Evolutionary conservation across 371 early-diverging fungal genomes (phyloP), one percentile per base, ranked within the genome.

Genomic region (Mortierella sp.): DNA sequence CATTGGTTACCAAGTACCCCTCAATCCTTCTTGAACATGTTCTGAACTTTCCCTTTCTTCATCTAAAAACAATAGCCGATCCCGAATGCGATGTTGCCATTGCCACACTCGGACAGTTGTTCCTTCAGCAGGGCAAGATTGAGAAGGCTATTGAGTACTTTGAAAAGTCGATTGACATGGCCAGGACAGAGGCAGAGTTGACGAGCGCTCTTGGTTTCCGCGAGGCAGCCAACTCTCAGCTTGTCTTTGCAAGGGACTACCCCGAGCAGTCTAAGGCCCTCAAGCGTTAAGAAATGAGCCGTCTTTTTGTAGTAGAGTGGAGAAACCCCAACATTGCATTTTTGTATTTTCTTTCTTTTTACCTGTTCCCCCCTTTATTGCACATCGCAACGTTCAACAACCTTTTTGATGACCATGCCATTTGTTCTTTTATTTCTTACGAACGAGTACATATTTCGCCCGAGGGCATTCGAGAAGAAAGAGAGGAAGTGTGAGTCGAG

Each of bases 11-110:
- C 44, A 26, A 4, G 26, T 21, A 6, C 8, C 6, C 6, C 19
- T 63, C 38, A 45, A 24, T 26, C 21, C 16, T 44, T 26, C 11
- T 10, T 31, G 24, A 48, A 8, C 19, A 21, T 24, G 28, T 58
- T 57, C 76, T 80, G n/a, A 72, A 45, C 1, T 34, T 47, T 47
- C 21, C 26, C 24, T 34, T 50, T 45, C 57, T 58, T 52, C 6
- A 6, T 10, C 57, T 26, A 16, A 34, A 44, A 9, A 72, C 5
- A 38, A 24, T 79, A 91, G 93, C 96, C 57, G 99, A 99, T 84
- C 95, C 98, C 42, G 94, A 96, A 78, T 98, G 98, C 89, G 99
- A 99, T 89, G 95, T 98, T 83, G 99, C 98, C 7, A 96, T 96
- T 84, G 95, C 96, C 21, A 97, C 98, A 60, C 91, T 97, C 71